Evolutionary conservation across 805 yeast genomes (phyloP).

Genomic region (Kodamaea nitidulidarum): DNA sequence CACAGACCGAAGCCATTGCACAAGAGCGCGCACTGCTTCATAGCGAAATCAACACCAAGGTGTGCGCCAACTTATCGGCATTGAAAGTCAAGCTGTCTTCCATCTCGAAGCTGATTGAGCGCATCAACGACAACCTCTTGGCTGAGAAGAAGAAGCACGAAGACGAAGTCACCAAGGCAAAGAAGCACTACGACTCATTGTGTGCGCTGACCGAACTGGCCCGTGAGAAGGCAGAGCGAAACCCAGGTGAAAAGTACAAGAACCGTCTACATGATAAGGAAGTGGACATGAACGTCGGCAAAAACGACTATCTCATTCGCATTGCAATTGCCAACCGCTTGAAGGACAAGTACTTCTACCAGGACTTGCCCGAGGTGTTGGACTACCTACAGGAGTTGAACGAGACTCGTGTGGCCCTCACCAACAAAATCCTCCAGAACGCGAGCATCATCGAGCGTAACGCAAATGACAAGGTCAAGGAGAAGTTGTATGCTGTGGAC

Average conservation of each 20-base stretch:
- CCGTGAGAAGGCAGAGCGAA: constrained; percentile 67
- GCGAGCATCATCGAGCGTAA: constrained; percentile 60
- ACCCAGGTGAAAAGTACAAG: constrained; percentile 44
- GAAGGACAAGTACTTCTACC: constrained; percentile 89
- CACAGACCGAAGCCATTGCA: constrained; percentile 78
- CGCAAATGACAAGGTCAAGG: constrained; percentile 42
- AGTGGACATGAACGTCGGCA: constrained; percentile 80
- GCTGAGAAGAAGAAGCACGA: constrained; percentile 46
- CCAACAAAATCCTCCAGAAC: constrained; percentile 63
- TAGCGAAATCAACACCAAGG: constrained; percentile 52
- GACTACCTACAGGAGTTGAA: constrained; percentile 82
- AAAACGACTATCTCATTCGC: constrained; percentile 75
- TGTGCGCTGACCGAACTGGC: constrained; percentile 80
- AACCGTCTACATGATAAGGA: constrained; percentile 60
- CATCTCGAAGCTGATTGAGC: constrained; percentile 52
- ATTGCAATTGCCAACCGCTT: constrained; percentile 83
- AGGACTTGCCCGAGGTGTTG: constrained; percentile 86
- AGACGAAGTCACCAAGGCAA: constrained; percentile 58
- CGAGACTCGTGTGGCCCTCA: constrained; percentile 67
- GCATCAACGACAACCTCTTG: constrained; percentile 55
- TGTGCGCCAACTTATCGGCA: constrained; percentile 57
- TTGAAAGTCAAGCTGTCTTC: constrained; percentile 51
- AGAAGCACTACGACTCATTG: constrained; percentile 72
- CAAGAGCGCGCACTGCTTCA: constrained; percentile 60
- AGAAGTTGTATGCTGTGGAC: constrained; percentile 49